Conservation (phyloP, 2,329 filamentous ascomycete genomes). For the Teratosphaeria nubilosa region DNA sequence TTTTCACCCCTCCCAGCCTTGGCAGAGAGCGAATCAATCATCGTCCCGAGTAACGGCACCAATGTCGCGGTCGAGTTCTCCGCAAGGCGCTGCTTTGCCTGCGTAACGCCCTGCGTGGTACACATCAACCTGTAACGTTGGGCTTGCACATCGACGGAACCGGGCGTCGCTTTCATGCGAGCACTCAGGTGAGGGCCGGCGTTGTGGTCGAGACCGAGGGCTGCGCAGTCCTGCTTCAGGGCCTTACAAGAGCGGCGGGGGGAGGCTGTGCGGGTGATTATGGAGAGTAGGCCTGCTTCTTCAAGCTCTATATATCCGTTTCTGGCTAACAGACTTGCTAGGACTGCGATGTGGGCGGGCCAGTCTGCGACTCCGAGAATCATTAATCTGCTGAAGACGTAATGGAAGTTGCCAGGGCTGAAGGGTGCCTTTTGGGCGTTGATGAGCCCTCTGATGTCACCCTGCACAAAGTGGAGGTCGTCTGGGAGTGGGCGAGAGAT, state of each 20-base stretch:
- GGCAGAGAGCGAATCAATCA: not conserved
- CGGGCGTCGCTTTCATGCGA: not conserved
- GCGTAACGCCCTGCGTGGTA: not conserved
- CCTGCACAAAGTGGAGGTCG: slow-evolving; percentile 10
- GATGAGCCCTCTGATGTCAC: slow-evolving; percentile 3
- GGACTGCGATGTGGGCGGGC: slow-evolving; percentile 1
- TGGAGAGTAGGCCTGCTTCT: not conserved
- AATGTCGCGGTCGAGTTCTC: not conserved
- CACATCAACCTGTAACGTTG: not conserved
- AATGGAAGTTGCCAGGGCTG: slow-evolving; percentile 5
- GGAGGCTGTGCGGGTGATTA: not conserved
- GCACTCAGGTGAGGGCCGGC: not conserved
- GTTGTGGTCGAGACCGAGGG: not conserved
- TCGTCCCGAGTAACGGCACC: not conserved
- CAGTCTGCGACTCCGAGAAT: slow-evolving; percentile 11
- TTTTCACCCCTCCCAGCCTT: not conserved
- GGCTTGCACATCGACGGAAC: not conserved
- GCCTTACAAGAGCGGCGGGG: not conserved
- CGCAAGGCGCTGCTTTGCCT: not conserved
- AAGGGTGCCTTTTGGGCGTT: not conserved
- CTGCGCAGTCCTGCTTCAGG: not conserved
- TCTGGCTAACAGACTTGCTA: not conserved
- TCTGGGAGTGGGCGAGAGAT: slow-evolving; percentile 8
- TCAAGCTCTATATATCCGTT: not conserved
- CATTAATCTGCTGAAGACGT: slow-evolving; percentile 10